phyloP scores from a whole-genome alignment of 2,329 filamentous ascomycete species.

The Elsinoe necatrix region DNA sequence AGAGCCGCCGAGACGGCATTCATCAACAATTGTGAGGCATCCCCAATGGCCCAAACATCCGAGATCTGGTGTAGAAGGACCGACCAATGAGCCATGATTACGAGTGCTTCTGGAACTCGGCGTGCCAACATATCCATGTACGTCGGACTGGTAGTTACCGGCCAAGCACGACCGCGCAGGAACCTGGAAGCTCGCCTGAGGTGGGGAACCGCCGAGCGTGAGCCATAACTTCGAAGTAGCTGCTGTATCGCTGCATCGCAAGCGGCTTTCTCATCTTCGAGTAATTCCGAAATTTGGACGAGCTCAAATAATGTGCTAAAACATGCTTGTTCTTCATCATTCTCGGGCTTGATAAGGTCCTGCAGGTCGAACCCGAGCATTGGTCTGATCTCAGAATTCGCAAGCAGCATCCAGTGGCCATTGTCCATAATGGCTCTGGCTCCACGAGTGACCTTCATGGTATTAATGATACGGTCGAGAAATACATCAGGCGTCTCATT shows the following conservation, averaged over 20 bases:
- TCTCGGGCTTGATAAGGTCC: background rate
- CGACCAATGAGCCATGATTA: conserved; percentile 3
- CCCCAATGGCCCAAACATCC: conserved; percentile 4
- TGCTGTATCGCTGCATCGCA: conserved; percentile 3
- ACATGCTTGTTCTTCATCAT: background rate
- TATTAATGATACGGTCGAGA: conserved; percentile 6
- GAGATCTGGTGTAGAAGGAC: conserved; percentile 10
- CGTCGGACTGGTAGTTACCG: background rate
- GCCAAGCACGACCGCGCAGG: background rate
- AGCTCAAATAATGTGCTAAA: background rate
- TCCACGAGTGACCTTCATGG: conserved; percentile 3
- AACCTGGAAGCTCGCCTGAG: background rate
- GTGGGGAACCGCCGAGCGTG: background rate
- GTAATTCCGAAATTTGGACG: background rate
- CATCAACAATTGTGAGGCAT: background rate
- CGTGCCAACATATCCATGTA: background rate
- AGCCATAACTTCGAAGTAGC: background rate
- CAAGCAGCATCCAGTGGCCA: background rate
- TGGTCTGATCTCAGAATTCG: conserved; percentile 9
- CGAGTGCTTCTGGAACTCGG: conserved; percentile 5
- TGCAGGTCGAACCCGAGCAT: conserved; percentile 3
- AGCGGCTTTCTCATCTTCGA: background rate
- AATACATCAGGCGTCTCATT: background rate
- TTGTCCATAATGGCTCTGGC: conserved; percentile 2
- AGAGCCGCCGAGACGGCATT: background rate